These are phyloP conservation scores for Diaporthe velutina DNA, from an alignment of 2,329 filamentous ascomycete species.

Conservation along the genomic window DNA sequence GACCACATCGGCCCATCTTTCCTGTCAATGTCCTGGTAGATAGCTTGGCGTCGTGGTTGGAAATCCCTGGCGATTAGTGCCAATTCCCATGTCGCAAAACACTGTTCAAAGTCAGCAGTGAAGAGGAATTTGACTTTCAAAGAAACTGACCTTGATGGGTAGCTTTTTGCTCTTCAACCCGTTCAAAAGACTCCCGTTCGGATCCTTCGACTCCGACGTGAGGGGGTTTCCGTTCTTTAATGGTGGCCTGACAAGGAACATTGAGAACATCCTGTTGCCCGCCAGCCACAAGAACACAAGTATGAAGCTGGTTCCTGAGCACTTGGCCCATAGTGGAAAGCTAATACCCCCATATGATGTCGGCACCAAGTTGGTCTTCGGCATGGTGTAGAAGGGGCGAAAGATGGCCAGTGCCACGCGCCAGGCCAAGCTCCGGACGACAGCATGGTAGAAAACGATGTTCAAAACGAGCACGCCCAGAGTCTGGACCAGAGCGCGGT, in stretches of 20 bases:
- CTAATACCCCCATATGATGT: conserved; percentile 55
- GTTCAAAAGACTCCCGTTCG: conserved; percentile 88
- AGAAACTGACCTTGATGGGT: conserved; percentile 75
- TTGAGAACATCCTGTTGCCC: conserved; percentile 81
- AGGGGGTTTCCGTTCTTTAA: conserved; percentile 88
- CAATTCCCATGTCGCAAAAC: conserved; percentile 93
- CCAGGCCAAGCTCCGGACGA: conserved; percentile 75
- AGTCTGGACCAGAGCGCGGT: conserved; percentile 55
- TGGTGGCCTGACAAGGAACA: conserved; percentile 85
- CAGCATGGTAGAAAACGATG: conserved; percentile 56
- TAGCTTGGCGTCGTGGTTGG: conserved; percentile 80
- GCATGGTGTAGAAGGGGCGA: conserved; percentile 80
- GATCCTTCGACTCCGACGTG: conserved; percentile 87
- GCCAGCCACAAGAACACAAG: conserved; percentile 82
- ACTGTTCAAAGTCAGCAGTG: conserved; percentile 55
- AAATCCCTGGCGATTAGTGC: conserved; percentile 82
- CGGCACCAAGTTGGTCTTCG: conserved; percentile 76
- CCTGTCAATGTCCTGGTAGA: conserved; percentile 90
- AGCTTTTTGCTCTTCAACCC: conserved; percentile 88
- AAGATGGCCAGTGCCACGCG: conserved; percentile 77
- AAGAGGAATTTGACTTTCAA: too few relatives aligned
- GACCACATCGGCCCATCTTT: conserved; percentile 84
- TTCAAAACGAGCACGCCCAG: conserved; percentile 70
- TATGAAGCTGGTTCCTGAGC: conserved; percentile 72
- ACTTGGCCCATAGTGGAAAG: conserved; percentile 53